Evolutionary conservation across 139 green algal species (phyloP).

Genomic region (Marvania coccoides): DNA sequence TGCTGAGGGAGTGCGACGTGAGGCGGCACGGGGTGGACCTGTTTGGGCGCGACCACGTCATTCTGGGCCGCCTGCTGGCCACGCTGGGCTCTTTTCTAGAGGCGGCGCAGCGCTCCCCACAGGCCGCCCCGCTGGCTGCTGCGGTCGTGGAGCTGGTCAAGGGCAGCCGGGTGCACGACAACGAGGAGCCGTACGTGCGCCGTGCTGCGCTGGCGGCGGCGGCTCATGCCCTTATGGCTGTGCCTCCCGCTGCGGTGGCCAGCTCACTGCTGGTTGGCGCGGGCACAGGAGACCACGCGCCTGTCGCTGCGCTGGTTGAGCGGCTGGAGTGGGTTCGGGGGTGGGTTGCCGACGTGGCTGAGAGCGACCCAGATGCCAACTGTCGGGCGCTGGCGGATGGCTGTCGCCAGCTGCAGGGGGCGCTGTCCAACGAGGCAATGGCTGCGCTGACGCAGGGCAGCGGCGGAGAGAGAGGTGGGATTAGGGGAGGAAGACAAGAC

Average conservation of each 20-base stretch:
- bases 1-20: conserved; percentile 39
- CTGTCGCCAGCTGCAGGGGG: conserved; percentile 6
- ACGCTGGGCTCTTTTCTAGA: conserved; percentile 49
- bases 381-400: conserved; percentile 12
- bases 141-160: conserved; percentile 63
- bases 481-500: no score
- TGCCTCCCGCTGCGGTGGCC: conserved; percentile 31
- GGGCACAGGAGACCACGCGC: conserved; percentile 3
- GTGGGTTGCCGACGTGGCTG: conserved; percentile 9
- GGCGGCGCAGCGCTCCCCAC: conserved; percentile 12
- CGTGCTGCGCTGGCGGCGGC: conserved; percentile 53
- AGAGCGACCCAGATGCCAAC: conserved; percentile 30
- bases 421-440: conserved; percentile 11
- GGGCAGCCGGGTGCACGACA: conserved; percentile 37
- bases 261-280: conserved; percentile 38
- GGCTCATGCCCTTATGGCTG: conserved; percentile 8
- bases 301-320: conserved; percentile 22
- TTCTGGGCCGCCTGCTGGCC: conserved; percentile 68
- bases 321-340: conserved; percentile 47
- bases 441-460: not conserved
- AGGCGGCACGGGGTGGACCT: conserved; percentile 72
- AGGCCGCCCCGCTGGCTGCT: conserved; percentile 35
- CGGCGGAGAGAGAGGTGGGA: no score
- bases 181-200: conserved; percentile 58
- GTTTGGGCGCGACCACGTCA: conserved; percentile 52